Percentiles rank a stretch among this genome's conserved stretches.
Evolutionary conservation across 257 asterid genomes (phyloP).

Genomic region (Gentiana straminea): DNA sequence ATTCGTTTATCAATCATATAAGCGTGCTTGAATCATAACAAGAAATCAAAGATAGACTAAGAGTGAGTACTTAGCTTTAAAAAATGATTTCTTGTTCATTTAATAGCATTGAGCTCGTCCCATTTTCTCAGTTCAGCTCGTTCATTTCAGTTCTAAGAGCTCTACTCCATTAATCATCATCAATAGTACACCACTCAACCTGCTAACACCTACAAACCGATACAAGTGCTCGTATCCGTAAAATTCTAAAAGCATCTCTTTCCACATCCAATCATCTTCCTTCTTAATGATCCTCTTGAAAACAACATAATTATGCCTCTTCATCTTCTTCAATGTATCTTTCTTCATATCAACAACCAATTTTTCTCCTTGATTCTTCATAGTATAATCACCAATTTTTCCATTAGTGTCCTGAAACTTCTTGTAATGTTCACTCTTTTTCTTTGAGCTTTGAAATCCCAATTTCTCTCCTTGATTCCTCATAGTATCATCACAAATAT

Average conservation of each 20-base stretch:
- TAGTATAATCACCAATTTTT: not conserved
- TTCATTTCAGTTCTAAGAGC: too few species aligned
- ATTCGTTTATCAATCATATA: too few species aligned
- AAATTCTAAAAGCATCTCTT: conserved; percentile 63
- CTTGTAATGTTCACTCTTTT: not conserved
- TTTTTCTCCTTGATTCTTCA: conserved; percentile 11
- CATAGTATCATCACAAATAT: too few species aligned
- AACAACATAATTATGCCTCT: conserved; percentile 10
- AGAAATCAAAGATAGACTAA: too few species aligned
- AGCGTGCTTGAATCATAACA: too few species aligned
- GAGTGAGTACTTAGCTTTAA: too few species aligned
- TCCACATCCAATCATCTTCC: conserved; percentile 23
- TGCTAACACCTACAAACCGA: too few species aligned
- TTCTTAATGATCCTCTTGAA: not conserved
- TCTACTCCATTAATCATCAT: too few species aligned
- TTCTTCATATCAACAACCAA: conserved; percentile 10
- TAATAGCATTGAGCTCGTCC: too few species aligned
- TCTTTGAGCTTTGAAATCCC: conserved; percentile 8
- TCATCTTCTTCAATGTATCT: conserved; percentile 7
- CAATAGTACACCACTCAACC: too few species aligned
- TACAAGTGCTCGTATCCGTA: conserved; percentile 5
- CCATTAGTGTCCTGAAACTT: conserved; percentile 6
- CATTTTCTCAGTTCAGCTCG: too few species aligned
- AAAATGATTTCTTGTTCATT: too few species aligned
- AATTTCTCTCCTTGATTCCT: not conserved